phyloP scores from a whole-genome alignment of 2,329 filamentous ascomycete species.

The Penicillium sp. region DNA sequence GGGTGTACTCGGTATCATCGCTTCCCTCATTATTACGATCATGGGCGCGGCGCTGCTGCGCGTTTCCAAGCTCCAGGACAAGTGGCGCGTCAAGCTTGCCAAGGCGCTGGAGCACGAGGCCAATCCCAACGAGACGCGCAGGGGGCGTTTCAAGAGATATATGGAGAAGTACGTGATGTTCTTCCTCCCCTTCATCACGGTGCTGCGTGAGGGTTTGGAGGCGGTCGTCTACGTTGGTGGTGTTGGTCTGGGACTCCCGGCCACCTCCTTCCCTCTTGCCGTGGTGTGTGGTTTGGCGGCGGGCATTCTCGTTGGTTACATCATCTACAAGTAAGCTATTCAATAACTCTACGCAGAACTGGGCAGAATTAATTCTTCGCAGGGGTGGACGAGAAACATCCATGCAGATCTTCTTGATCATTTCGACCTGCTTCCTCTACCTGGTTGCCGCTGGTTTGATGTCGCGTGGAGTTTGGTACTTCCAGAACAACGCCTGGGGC shows the following conservation, averaged over 20 bases:
- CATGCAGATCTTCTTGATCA: conserved; percentile 74
- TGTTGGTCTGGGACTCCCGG: conserved; percentile 73
- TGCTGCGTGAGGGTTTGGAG: conserved; percentile 82
- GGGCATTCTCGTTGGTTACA: conserved; percentile 65
- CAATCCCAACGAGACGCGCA: conserved; percentile 39
- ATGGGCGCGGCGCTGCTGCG: conserved; percentile 79
- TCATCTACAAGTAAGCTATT: conserved; percentile 70
- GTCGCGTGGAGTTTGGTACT: conserved; percentile 71
- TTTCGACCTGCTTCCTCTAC: conserved; percentile 79
- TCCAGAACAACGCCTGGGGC: conserved; percentile 63
- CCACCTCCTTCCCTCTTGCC: conserved; percentile 72
- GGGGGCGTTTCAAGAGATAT: conserved; percentile 59
- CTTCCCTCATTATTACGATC: conserved; percentile 74
- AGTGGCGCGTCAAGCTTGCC: conserved; percentile 79
- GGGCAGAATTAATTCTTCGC: neutral
- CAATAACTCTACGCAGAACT: neutral
- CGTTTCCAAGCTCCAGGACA: conserved; percentile 78
- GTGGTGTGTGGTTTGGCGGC: conserved; percentile 69
- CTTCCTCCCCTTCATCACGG: conserved; percentile 78
- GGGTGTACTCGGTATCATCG: conserved; percentile 72
- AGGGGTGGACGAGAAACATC: conserved; percentile 63
- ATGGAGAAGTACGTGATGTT: conserved; percentile 83
- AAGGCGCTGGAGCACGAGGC: conserved; percentile 56
- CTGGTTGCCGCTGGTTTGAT: conserved; percentile 81
- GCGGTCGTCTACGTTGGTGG: conserved; percentile 84